phyloP scores from a whole-genome alignment of 768 basidiomycete genomes.

The Terana coerulea region DNA sequence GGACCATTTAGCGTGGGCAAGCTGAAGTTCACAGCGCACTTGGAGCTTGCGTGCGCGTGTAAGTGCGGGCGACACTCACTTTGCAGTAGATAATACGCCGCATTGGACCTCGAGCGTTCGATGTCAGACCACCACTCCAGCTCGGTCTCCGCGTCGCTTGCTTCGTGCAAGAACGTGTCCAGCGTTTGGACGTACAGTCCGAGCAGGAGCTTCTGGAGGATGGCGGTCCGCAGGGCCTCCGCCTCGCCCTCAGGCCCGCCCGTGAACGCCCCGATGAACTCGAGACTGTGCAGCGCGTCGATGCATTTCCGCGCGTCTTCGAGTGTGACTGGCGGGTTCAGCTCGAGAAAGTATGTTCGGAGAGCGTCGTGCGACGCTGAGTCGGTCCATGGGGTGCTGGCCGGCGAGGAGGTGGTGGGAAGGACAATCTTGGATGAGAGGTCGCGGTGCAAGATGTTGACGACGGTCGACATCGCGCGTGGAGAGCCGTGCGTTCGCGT shows the following conservation, averaged over 20 bases:
- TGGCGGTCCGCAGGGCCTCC: constrained; percentile 36
- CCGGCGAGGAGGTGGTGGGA: constrained; percentile 20
- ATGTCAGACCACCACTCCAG: constrained; percentile 83
- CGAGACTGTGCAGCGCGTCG: constrained; percentile 25
- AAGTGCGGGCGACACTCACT: constrained; percentile 44
- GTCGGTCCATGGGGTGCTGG: constrained; percentile 8
- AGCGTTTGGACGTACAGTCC: constrained; percentile 64
- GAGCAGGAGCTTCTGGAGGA: constrained; percentile 47
- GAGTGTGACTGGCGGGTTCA: constrained; percentile 29
- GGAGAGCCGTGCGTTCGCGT: too few relatives aligned
- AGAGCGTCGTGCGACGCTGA: constrained; percentile 30
- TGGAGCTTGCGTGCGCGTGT: background rate
- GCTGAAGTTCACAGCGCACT: constrained; percentile 15
- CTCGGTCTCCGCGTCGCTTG: constrained; percentile 67
- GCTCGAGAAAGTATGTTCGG: constrained; percentile 35
- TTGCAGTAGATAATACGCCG: constrained; percentile 70
- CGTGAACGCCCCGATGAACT: constrained; percentile 2
- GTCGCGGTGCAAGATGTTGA: constrained; percentile 33
- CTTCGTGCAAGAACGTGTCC: constrained; percentile 60
- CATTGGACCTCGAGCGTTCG: constrained; percentile 52
- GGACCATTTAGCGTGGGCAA: too few relatives aligned
- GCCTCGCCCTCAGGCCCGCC: constrained; percentile 24
- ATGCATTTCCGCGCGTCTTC: constrained; percentile 27
- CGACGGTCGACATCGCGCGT: constrained; percentile 25
- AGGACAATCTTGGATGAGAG: constrained; percentile 27